Evolutionary conservation across 1,139 yeast genomes (phyloP), one percentile per base, ranked within the genome.

Genomic region (Sugiyamaella paludigena): DNA sequence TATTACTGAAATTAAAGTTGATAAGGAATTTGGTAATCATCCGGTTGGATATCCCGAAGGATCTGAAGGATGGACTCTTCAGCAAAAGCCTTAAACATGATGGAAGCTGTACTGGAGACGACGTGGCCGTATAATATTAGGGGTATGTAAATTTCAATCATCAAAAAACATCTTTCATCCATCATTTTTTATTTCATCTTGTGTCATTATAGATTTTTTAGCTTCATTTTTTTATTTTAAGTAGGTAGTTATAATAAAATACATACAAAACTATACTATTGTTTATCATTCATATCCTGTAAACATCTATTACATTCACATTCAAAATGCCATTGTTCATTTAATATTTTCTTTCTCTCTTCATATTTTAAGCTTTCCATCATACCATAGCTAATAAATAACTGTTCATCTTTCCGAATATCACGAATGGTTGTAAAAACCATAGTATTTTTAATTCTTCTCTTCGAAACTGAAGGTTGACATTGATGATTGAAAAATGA

Each of bases 401-500:
- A 65, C 58, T 83, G 85, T 38, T 78, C 78, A 7, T 74, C 79
- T 2, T 60, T 52, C 1, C 49, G 42, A 8, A 83, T 62, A 28
- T 64, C 68, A 9, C 57, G 52, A 7, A 58, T 60, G 2, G 76
- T 59, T 15, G 59, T 65, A 56, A 74, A 76, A 1, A 51, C 48
- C 73, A 76, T 67, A 8, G 54, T 56, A 12, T 72, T 60, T 1
- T 66, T 70, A 0, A 45, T 47, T 16, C 78, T 64, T 15, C 52
- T 52, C 51, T 75, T 76, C 8, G 52, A 57, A 26, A 81, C 58
- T 51, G 77, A 79, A 11, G 84, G 83, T 2, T 61, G 63, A 64
- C 87, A 83, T 1, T 66, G 79, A 61, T 84, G 89, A 59, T 84
- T 84, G 71, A 84, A 84, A 58, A 73, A 83, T 1, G 89, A 83